phyloP scores from a whole-genome alignment of 495 filamentous ascomycete species.

The Annulohypoxylon bovei region DNA sequence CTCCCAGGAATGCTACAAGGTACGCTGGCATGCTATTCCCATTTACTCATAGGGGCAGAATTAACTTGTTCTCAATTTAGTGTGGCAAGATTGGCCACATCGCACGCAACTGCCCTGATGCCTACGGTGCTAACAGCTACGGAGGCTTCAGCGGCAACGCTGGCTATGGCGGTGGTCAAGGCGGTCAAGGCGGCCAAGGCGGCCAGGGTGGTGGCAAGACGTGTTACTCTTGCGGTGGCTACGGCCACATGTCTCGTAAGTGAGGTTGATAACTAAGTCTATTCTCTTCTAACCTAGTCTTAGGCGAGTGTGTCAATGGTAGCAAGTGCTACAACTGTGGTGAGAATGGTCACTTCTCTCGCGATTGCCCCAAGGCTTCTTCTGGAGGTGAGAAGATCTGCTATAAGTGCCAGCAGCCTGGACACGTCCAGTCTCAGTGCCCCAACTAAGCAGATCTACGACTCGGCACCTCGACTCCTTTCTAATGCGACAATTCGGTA shows the following conservation, averaged over 20 bases:
- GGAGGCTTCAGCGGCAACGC: slow-evolving; percentile 53
- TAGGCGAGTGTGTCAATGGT: slow-evolving; percentile 92
- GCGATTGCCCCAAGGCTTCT: slow-evolving; percentile 93
- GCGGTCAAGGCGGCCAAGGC: slow-evolving; percentile 61
- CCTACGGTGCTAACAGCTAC: slow-evolving; percentile 55
- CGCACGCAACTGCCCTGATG: slow-evolving; percentile 90
- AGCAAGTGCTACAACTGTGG: slow-evolving; percentile 99
- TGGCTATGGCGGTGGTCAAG: slow-evolving; percentile 60
- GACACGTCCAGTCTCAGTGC: slow-evolving; percentile 94
- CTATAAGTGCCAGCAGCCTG: slow-evolving; percentile 99
- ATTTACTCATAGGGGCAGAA: background rate
- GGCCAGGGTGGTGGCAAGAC: slow-evolving; percentile 72
- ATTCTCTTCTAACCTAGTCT: slow-evolving; percentile 24
- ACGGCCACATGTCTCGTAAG: slow-evolving; percentile 91
- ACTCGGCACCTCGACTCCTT: slow-evolving; percentile 19
- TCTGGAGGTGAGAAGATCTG: slow-evolving; percentile 87
- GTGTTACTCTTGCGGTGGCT: slow-evolving; percentile 96
- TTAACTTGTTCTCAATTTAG: slow-evolving; percentile 46
- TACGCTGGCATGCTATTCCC: slow-evolving; percentile 21
- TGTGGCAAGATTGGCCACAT: slow-evolving; percentile 98
- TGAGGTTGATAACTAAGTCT: slow-evolving; percentile 12
- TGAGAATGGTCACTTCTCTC: slow-evolving; percentile 90
- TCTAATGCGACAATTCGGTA: slow-evolving; percentile 48
- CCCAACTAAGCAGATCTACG: slow-evolving; percentile 62
- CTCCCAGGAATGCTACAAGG: slow-evolving; percentile 89